These are phyloP conservation scores for Ceratobasidium papillatum DNA, from an alignment of 1,284 basidiomycete species.

Conservation along the genomic window DNA sequence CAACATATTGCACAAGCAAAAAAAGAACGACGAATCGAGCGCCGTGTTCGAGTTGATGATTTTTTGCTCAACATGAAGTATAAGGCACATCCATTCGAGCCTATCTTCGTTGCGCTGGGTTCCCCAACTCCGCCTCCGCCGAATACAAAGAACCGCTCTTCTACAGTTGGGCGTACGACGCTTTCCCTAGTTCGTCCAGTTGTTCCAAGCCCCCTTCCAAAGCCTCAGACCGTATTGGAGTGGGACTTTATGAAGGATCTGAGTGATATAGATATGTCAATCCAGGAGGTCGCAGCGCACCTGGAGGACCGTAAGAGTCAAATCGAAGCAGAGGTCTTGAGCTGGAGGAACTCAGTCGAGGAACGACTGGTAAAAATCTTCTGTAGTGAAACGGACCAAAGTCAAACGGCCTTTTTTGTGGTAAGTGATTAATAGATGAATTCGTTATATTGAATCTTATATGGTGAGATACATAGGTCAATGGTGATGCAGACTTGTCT, in stretches of 20 bases:
- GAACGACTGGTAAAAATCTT: neutral
- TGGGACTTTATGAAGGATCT: constrained; percentile 7
- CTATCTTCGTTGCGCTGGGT: neutral
- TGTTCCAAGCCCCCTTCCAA: neutral
- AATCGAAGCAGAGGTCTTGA: neutral
- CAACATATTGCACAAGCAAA: neutral
- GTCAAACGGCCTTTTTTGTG: too few species aligned
- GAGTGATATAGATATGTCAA: neutral
- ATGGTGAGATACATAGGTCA: neutral
- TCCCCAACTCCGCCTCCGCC: neutral
- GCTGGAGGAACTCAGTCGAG: neutral
- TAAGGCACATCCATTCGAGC: neutral
- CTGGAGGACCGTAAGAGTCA: neutral
- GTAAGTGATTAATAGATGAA: too few species aligned
- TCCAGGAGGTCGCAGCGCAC: neutral
- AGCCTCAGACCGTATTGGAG: neutral
- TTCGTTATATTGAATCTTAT: too few species aligned
- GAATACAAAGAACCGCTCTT: too few species aligned
- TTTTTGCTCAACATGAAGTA: neutral
- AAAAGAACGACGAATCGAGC: neutral
- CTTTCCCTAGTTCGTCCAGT: neutral
- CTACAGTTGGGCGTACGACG: too few species aligned
- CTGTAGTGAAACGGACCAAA: neutral
- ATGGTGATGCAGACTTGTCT: neutral
- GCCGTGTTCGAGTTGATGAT: neutral